These are phyloP conservation scores for Helianthus tuberosus DNA, from an alignment of 129 eudicot genomes.

Conservation along the genomic window DNA sequence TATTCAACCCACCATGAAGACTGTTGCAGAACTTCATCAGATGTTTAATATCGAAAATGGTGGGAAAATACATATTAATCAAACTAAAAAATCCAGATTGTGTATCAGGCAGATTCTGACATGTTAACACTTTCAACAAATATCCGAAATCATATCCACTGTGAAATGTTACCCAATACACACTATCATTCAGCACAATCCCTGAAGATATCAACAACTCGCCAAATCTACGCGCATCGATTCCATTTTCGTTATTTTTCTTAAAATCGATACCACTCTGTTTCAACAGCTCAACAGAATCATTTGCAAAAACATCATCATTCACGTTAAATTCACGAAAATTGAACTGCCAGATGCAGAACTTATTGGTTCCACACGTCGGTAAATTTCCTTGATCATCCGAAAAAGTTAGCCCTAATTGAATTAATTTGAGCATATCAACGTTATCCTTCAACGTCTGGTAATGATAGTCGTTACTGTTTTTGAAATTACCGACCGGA, in stretches of 20 bases:
- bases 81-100: constrained; percentile 67
- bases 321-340: constrained; percentile 76
- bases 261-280: constrained; percentile 82
- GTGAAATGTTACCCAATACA: constrained; percentile 83
- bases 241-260: constrained; percentile 67
- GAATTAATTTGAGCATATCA: constrained; percentile 76
- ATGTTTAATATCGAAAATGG: constrained; percentile 72
- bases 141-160: constrained; percentile 94
- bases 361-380: constrained; percentile 61
- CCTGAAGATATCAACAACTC: constrained; percentile 91
- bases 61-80: constrained; percentile 71
- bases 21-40: constrained; percentile 90
- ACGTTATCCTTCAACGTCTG: constrained; percentile 79
- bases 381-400: constrained; percentile 80
- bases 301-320: constrained; percentile 78
- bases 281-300: constrained; percentile 75
- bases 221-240: constrained; percentile 64
- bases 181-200: constrained; percentile 72
- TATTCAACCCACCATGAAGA: constrained; percentile 89
- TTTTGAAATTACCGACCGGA: constrained; percentile 74
- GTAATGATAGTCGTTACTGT: constrained; percentile 66
- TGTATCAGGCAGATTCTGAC: constrained; percentile 70
- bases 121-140: constrained; percentile 71
- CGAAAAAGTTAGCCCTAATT: constrained; percentile 76
- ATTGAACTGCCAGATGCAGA: constrained; percentile 87